These are phyloP conservation scores for Lactifluus volemus DNA, from an alignment of 768 basidiomycete species.

Conservation along the genomic window DNA sequence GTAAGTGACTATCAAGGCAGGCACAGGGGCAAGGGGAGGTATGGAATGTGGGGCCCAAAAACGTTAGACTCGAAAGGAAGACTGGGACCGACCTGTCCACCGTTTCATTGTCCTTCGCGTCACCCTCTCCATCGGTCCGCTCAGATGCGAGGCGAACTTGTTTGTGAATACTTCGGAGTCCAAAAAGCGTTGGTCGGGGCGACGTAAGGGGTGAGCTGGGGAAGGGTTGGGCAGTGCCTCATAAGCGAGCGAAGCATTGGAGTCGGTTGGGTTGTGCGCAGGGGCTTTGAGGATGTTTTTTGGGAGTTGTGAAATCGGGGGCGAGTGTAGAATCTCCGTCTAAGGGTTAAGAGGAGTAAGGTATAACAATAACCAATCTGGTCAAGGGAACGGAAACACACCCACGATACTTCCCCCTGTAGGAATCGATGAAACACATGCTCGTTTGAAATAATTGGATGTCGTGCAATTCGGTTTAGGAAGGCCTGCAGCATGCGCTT, in stretches of 20 bases:
- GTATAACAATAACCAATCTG: not conserved
- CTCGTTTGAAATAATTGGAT: slow-evolving; percentile 94
- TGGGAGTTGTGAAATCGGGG: slow-evolving; percentile 82
- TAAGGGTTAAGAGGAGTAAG: slow-evolving; percentile 25
- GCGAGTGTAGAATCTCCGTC: slow-evolving; percentile 89
- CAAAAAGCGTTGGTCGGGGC: slow-evolving; percentile 90
- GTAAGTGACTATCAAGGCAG: not conserved
- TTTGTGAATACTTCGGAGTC: slow-evolving; percentile 95
- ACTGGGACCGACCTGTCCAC: slow-evolving; percentile 67
- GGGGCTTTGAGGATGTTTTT: slow-evolving; percentile 96
- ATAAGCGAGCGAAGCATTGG: slow-evolving; percentile 63
- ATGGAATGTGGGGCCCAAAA: not conserved
- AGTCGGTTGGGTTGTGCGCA: slow-evolving; percentile 88
- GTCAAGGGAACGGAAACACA: slow-evolving; percentile 28
- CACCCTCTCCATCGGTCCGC: slow-evolving; percentile 93
- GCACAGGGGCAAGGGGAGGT: not conserved
- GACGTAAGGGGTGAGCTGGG: slow-evolving; percentile 77
- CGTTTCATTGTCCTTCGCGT: slow-evolving; percentile 86
- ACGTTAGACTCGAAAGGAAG: not conserved
- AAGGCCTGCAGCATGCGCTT: slow-evolving; percentile 96
- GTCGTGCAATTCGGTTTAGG: slow-evolving; percentile 78
- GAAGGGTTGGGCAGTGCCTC: slow-evolving; percentile 84
- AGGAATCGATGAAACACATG: slow-evolving; percentile 95
- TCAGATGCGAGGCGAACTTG: slow-evolving; percentile 89
- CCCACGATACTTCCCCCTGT: slow-evolving; percentile 95